phyloP scores from a whole-genome alignment of 257 asterid genomes.

The Schizonepeta tenuifolia region DNA sequence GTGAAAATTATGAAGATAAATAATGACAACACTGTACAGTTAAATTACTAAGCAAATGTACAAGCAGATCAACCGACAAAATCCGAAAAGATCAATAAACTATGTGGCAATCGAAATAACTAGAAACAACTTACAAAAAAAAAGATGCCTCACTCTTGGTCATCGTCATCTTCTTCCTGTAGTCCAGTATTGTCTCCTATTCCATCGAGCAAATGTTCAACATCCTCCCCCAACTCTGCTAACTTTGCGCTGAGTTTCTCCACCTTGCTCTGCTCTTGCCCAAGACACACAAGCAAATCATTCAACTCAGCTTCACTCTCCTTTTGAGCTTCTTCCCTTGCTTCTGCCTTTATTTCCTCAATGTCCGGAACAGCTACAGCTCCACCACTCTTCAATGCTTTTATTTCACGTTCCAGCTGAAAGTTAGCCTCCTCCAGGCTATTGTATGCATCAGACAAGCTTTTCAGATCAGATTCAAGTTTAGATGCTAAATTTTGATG shows the following conservation, averaged over 20 bases:
- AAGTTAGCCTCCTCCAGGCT: constrained; percentile 88
- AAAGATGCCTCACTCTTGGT: constrained; percentile 44
- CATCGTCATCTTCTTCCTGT: constrained; percentile 62
- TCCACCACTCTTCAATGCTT: constrained; percentile 59
- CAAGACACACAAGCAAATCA: constrained; percentile 91
- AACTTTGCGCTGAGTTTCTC: constrained; percentile 75
- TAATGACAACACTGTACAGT: constrained; percentile 7
- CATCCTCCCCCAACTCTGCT: constrained; percentile 80
- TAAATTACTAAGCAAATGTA: constrained; percentile 28
- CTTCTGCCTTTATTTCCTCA: constrained; percentile 74
- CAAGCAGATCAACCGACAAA: constrained; percentile 15
- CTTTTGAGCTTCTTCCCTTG: constrained; percentile 83
- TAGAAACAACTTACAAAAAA: neutral
- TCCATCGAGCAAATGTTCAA: constrained; percentile 69
- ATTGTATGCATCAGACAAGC: constrained; percentile 91
- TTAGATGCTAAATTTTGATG: constrained; percentile 60
- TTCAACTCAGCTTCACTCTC: constrained; percentile 87
- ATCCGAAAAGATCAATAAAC: neutral
- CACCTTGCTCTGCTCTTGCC: constrained; percentile 97
- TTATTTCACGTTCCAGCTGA: constrained; percentile 71
- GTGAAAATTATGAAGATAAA: constrained; percentile 19
- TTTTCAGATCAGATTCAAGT: constrained; percentile 81
- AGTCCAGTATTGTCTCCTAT: constrained; percentile 68
- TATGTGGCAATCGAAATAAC: constrained; percentile 2
- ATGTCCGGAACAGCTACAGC: constrained; percentile 53